Evolutionary conservation across 139 green algal genomes (phyloP).

Genomic region (Nannochloris sp.): DNA sequence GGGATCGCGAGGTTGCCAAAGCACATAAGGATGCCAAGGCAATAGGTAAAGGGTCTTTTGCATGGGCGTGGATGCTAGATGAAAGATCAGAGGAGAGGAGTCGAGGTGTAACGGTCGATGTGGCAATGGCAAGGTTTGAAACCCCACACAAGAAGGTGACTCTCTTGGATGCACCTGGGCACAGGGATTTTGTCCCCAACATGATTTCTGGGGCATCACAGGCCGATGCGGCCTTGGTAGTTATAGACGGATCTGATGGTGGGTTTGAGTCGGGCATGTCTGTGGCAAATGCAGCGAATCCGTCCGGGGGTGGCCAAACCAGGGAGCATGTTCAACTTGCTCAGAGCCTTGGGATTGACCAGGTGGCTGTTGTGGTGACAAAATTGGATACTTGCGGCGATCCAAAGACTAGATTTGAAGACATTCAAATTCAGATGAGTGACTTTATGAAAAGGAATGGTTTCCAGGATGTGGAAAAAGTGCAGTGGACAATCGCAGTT

Average conservation of each 20-base stretch:
- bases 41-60: slow-evolving; percentile 87
- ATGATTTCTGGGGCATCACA: slow-evolving; percentile 79
- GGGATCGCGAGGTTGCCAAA: slow-evolving; percentile 57
- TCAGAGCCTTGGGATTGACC: slow-evolving; percentile 73
- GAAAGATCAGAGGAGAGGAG: slow-evolving; percentile 82
- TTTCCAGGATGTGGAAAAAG: slow-evolving; percentile 43
- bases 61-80: slow-evolving; percentile 94
- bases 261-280: slow-evolving; percentile 93
- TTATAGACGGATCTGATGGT: slow-evolving; percentile 83
- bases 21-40: slow-evolving; percentile 53
- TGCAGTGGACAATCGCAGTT: slow-evolving; percentile 80
- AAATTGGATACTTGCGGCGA: slow-evolving; percentile 79
- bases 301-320: slow-evolving; percentile 70
- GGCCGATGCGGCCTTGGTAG: slow-evolving; percentile 87
- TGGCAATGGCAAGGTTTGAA: slow-evolving; percentile 63
- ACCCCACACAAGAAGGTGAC: slow-evolving; percentile 43
- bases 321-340: slow-evolving; percentile 91
- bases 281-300: slow-evolving; percentile 11
- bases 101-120: slow-evolving; percentile 89
- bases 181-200: slow-evolving; percentile 96
- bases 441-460: slow-evolving; percentile 75
- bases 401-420: slow-evolving; percentile 60
- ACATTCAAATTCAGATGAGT: slow-evolving; percentile 57
- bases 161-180: slow-evolving; percentile 90
- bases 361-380: slow-evolving; percentile 77